Conservation (phyloP, 345 rosid genomes). For the Gossypium bickii region DNA sequence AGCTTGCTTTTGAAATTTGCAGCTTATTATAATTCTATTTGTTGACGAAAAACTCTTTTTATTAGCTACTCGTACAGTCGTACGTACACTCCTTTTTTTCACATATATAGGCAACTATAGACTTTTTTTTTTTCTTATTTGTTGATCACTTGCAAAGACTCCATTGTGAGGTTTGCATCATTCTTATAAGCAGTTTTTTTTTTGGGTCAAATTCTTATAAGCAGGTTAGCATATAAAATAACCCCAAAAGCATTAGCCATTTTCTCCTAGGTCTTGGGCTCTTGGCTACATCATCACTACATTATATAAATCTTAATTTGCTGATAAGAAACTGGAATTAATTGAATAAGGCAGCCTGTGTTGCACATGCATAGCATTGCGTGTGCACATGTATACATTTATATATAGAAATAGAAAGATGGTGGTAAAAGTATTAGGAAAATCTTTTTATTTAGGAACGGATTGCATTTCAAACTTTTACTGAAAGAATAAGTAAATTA, state of each 20-base stretch:
- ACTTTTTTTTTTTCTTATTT: too few species aligned
- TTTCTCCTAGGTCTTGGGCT: neutral
- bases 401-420: too few species aligned
- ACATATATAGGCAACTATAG: too few species aligned
- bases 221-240: neutral
- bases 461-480: fast-evolving
- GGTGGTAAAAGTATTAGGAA: too few species aligned
- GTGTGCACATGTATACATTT: too few species aligned
- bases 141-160: too few species aligned
- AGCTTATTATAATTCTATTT: neutral
- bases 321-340: neutral
- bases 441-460: fast-evolving
- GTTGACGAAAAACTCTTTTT: neutral
- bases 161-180: too few species aligned
- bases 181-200: too few species aligned
- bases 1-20: neutral
- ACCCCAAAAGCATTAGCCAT: neutral
- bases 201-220: too few species aligned
- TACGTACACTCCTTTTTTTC: too few species aligned
- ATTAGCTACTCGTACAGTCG: neutral
- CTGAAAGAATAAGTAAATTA: too few species aligned
- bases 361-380: neutral
- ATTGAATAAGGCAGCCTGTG: neutral
- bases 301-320: neutral
- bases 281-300: neutral